Conservation (phyloP, 345 rosid species). For the Streptanthus diversifolius region DNA sequence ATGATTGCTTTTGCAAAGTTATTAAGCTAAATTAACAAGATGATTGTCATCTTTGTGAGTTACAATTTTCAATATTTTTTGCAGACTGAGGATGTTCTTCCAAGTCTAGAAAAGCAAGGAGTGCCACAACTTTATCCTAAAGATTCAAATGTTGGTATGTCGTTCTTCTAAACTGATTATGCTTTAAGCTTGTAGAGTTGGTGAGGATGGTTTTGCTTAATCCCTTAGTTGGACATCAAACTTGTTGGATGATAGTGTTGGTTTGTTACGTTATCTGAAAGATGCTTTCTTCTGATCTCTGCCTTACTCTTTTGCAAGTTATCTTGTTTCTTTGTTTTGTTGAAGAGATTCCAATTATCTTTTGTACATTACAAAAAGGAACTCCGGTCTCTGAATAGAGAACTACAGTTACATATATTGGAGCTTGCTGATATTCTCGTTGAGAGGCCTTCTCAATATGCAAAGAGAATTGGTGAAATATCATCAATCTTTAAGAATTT, state of each 20-base stretch:
- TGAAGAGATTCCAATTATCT: not conserved
- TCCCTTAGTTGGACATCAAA: not conserved
- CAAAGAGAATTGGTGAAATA: slow-evolving; percentile 85
- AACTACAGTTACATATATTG: slow-evolving; percentile 80
- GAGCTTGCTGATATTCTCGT: slow-evolving; percentile 95
- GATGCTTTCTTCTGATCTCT: not conserved
- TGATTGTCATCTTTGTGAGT: not conserved
- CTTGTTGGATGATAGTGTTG: not conserved
- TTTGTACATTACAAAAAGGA: slow-evolving; percentile 81
- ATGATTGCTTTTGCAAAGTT: too few relatives aligned
- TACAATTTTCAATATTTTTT: not conserved
- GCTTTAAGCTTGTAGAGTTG: not conserved
- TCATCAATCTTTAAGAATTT: slow-evolving; percentile 87
- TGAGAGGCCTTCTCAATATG: slow-evolving; percentile 94
- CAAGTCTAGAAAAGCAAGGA: slow-evolving; percentile 86
- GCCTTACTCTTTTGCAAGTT: slow-evolving; percentile 3
- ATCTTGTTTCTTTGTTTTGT: not conserved
- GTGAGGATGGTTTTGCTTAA: not conserved
- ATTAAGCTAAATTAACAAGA: too few relatives aligned
- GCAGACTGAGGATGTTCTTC: slow-evolving; percentile 85
- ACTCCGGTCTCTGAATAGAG: slow-evolving; percentile 69
- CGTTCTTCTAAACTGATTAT: not conserved
- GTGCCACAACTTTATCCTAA: slow-evolving; percentile 69
- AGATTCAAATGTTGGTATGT: slow-evolving; percentile 63
- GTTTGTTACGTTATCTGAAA: not conserved